phyloP scores from a whole-genome alignment of 352 stramenopile species.

The Globisporangium uncinulatum region DNA sequence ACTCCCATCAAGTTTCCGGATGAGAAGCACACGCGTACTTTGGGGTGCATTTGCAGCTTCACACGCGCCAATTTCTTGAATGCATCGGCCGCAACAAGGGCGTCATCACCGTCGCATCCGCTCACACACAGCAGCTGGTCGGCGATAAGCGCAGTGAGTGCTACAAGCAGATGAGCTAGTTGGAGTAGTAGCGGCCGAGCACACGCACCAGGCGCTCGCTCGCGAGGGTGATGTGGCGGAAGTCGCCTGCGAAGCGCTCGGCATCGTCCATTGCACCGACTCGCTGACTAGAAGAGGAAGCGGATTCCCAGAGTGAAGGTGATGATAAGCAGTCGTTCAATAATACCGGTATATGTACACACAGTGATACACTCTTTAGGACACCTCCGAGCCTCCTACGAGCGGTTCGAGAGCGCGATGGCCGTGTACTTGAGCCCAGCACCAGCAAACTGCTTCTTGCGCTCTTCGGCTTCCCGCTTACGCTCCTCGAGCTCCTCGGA shows the following conservation, averaged over 20 bases:
- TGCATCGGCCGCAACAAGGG: conserved; percentile 20
- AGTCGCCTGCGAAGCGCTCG: conserved; percentile 5
- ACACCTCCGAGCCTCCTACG: conserved; percentile 7
- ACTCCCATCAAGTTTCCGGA: background rate
- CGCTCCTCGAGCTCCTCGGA: conserved; percentile 71
- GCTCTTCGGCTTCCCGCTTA: conserved; percentile 67
- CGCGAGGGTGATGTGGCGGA: conserved; percentile 22
- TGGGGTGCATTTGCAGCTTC: conserved; percentile 43
- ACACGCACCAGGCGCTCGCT: conserved; percentile 34
- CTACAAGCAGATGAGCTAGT: background rate
- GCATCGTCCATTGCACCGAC: background rate
- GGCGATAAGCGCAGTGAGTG: background rate
- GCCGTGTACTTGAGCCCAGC: conserved; percentile 82
- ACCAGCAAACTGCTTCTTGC: conserved; percentile 70
- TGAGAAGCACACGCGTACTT: conserved; percentile 15
- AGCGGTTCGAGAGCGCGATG: conserved; percentile 64
- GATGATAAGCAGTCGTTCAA: background rate
- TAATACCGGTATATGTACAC: background rate
- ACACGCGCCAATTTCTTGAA: conserved; percentile 40
- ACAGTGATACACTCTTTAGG: background rate
- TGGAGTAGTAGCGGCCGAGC: background rate
- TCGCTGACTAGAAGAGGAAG: background rate
- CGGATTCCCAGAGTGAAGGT: background rate
- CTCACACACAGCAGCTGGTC: conserved; percentile 45
- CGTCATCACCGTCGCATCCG: conserved; percentile 20